These are phyloP conservation scores for Pleurotus pulmonarius DNA, from an alignment of 768 basidiomycete genomes.

Conservation along the genomic window DNA sequence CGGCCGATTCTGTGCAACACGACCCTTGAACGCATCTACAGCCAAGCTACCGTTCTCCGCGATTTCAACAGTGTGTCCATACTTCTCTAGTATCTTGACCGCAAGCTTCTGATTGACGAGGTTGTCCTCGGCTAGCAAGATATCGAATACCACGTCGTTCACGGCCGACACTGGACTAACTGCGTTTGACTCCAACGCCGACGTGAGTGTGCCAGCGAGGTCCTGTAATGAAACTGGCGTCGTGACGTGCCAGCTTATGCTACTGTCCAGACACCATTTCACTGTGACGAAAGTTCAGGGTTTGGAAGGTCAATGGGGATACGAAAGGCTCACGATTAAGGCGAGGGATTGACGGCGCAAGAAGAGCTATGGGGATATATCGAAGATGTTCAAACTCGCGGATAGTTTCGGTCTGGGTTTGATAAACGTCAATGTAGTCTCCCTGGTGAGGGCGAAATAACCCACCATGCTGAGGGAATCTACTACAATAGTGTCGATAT, in stretches of 20 bases:
- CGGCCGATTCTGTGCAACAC: conserved; percentile 66
- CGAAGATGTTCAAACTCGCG: conserved; percentile 91
- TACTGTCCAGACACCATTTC: conserved; percentile 95
- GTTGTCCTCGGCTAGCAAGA: conserved; percentile 95
- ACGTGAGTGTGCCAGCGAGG: conserved; percentile 85
- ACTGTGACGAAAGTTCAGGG: conserved; percentile 38
- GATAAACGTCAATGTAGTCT: conserved; percentile 1
- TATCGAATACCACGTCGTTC: conserved; percentile 84
- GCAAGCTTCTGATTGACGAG: conserved; percentile 93
- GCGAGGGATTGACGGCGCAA: conserved; percentile 72
- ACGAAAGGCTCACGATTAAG: conserved; percentile 56
- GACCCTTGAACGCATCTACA: conserved; percentile 83
- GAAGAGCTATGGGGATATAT: conserved; percentile 91
- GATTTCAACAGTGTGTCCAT: conserved; percentile 91
- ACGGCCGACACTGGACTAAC: conserved; percentile 81
- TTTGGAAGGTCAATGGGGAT: conserved; percentile 9
- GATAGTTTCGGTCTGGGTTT: conserved; percentile 74
- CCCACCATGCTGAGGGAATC: conserved; percentile 82
- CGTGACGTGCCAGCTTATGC: conserved; percentile 93
- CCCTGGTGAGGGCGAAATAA: conserved; percentile 10
- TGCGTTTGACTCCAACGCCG: conserved; percentile 94
- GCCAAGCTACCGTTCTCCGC: conserved; percentile 95
- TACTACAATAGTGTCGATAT: conserved; percentile 93
- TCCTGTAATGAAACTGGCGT: conserved; percentile 86
- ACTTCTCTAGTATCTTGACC: conserved; percentile 93